Conservation (phyloP, 192 early-diverging fungal species). For the Spizellomyces sp. region DNA sequence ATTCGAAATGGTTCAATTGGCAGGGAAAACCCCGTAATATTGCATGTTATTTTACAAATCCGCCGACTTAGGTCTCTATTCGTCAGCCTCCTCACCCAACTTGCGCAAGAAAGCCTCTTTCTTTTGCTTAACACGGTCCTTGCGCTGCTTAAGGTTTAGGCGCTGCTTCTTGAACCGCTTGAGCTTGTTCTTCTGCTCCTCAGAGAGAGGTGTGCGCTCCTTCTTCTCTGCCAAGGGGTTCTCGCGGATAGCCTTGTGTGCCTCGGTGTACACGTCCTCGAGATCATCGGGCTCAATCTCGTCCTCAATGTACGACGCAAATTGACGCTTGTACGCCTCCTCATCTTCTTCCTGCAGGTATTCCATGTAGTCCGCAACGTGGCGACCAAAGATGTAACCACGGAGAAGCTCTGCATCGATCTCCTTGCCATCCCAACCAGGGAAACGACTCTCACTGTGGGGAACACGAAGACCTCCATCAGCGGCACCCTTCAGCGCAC, state of each 20-base stretch:
- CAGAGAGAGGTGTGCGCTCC: conserved; percentile 53
- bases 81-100: conserved; percentile 17
- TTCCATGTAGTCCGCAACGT: conserved; percentile 98
- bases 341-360: conserved; percentile 98
- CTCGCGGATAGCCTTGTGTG: conserved; percentile 93
- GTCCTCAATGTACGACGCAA: conserved; percentile 88
- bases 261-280: conserved; percentile 92
- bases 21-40: no score
- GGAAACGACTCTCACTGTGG: conserved; percentile 96
- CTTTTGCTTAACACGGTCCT: conserved; percentile 89
- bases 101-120: conserved; percentile 72
- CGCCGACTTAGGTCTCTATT: no score
- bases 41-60: no score
- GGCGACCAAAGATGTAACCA: conserved; percentile 97
- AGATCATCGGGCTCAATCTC: conserved; percentile 86
- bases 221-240: conserved; percentile 75
- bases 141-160: conserved; percentile 89
- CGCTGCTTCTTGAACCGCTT: conserved; percentile 74
- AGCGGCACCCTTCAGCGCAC: conserved; percentile 97
- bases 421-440: conserved; percentile 91
- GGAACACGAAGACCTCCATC: conserved; percentile 98
- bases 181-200: conserved; percentile 71
- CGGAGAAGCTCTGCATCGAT: conserved; percentile 91
- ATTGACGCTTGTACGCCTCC: conserved; percentile 96
- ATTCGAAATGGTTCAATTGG: no score